Conservation (phyloP, 768 basidiomycete genomes). For the Mrakia blollopis region DNA sequence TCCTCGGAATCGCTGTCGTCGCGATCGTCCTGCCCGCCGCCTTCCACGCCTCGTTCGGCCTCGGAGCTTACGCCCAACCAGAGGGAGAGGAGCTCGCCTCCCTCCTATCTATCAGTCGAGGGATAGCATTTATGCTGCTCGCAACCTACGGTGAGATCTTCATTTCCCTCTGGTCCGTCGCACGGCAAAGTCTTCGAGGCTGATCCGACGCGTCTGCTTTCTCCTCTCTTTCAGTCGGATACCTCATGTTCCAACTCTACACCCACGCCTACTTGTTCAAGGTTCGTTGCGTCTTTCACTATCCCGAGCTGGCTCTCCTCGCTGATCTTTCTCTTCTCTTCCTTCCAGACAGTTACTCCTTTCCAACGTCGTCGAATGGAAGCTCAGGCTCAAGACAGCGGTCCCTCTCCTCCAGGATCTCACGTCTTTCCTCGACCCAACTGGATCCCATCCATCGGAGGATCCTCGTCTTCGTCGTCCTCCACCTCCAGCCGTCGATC, state of each 20-base stretch:
- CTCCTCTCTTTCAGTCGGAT: not conserved
- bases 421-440: slow-evolving; percentile 28
- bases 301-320: not conserved
- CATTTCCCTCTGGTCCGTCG: too few relatives aligned
- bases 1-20: slow-evolving; percentile 28
- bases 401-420: slow-evolving; percentile 26
- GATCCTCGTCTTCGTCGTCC: slow-evolving; percentile 28
- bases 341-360: slow-evolving; percentile 12
- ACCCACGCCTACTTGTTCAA: slow-evolving; percentile 32
- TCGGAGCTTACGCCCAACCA: not conserved
- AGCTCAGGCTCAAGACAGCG: not conserved
- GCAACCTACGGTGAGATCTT: slow-evolving; percentile 17
- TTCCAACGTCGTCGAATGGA: slow-evolving; percentile 26
- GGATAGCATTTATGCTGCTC: slow-evolving; percentile 29
- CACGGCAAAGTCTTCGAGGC: not conserved
- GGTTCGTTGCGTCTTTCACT: not conserved
- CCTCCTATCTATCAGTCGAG: slow-evolving; percentile 26
- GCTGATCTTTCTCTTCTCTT: not conserved
- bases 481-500: not conserved
- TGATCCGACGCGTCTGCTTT: not conserved
- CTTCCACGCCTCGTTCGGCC: slow-evolving; percentile 6
- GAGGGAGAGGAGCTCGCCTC: slow-evolving; percentile 16
- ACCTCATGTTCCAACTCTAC: slow-evolving; percentile 31
- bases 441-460: slow-evolving; percentile 27
- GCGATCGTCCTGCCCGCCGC: slow-evolving; percentile 27